Conservation (phyloP, 306 rosid species). For the Amphicarpaea edgeworthii region DNA sequence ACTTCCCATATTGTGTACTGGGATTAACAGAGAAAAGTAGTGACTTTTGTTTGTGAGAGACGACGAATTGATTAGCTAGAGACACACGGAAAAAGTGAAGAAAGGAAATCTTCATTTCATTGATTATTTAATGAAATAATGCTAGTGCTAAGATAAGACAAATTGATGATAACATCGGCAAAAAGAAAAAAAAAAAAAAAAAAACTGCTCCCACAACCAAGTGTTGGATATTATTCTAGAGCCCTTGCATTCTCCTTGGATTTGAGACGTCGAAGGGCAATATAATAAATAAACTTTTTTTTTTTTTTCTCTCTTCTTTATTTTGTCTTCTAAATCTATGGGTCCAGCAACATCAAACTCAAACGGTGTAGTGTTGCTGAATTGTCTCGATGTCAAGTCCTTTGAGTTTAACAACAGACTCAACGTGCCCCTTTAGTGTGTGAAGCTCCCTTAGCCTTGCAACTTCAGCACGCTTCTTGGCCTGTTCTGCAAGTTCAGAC, state of each 20-base stretch:
- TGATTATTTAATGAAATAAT: conserved; percentile 33
- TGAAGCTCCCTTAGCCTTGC: conserved; percentile 95
- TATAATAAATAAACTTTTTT: conserved; percentile 1
- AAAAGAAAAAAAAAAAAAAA: background rate
- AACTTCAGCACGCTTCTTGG: conserved; percentile 82
- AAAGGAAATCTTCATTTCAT: conserved; percentile 33
- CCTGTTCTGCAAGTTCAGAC: conserved; percentile 88
- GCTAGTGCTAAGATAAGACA: conserved; percentile 21
- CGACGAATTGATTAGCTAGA: too few species aligned
- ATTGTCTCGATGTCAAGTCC: conserved; percentile 92
- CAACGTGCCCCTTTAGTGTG: conserved; percentile 90
- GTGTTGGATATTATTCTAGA: conserved; percentile 61
- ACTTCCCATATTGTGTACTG: too few species aligned
- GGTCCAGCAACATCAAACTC: conserved; percentile 11
- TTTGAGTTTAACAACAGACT: conserved; percentile 88
- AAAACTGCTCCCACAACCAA: conserved; percentile 41
- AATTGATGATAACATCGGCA: conserved; percentile 29
- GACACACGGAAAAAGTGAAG: too few species aligned
- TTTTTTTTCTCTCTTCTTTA: conserved; percentile 34
- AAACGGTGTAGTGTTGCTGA: conserved; percentile 90
- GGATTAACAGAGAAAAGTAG: too few species aligned
- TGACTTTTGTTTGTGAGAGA: too few species aligned
- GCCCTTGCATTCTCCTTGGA: conserved; percentile 45
- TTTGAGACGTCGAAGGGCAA: conserved; percentile 28
- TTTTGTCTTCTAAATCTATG: conserved; percentile 25